Evolutionary conservation across 208 protist genomes (phyloP).

Genomic region (Strigomonas galati): DNA sequence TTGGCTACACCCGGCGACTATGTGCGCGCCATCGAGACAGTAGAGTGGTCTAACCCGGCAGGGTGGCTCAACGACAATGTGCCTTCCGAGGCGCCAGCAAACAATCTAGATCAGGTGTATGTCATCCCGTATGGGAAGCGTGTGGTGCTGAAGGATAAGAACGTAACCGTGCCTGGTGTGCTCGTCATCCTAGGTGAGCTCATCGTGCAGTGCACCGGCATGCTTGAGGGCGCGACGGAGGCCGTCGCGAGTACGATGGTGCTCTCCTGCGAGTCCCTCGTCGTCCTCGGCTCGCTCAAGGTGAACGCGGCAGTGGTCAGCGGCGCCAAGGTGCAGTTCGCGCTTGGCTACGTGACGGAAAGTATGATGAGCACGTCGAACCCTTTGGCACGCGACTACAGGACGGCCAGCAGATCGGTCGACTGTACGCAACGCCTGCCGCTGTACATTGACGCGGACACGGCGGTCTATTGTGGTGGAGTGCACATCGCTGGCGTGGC

Average conservation of each 20-base stretch:
- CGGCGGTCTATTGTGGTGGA: constrained; percentile 25
- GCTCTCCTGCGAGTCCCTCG: constrained; percentile 20
- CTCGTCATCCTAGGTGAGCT: constrained; percentile 38
- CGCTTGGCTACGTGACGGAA: constrained; percentile 15
- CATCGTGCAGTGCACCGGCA: constrained; percentile 7
- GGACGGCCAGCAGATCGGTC: neutral
- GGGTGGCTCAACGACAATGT: constrained; percentile 25
- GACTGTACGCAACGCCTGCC: constrained; percentile 11
- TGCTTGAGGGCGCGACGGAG: neutral
- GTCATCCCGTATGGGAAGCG: constrained; percentile 25
- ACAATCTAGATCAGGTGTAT: constrained; percentile 12
- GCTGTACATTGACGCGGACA: constrained; percentile 19
- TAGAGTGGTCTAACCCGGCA: constrained; percentile 21
- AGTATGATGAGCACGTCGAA: constrained; percentile 12
- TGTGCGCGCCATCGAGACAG: no score
- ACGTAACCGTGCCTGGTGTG: constrained; percentile 21
- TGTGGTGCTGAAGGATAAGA: constrained; percentile 20
- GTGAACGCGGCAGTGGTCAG: neutral
- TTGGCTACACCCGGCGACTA: no score
- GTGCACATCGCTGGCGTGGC: constrained; percentile 27
- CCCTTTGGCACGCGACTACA: no score
- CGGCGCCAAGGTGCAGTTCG: constrained; percentile 20
- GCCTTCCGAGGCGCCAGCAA: constrained; percentile 14
- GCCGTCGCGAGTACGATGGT: neutral
- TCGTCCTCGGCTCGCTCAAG: constrained; percentile 30